Evolutionary conservation across 2,329 filamentous ascomycete species (phyloP).

Genomic region (Phaeosphaeria sp.): DNA sequence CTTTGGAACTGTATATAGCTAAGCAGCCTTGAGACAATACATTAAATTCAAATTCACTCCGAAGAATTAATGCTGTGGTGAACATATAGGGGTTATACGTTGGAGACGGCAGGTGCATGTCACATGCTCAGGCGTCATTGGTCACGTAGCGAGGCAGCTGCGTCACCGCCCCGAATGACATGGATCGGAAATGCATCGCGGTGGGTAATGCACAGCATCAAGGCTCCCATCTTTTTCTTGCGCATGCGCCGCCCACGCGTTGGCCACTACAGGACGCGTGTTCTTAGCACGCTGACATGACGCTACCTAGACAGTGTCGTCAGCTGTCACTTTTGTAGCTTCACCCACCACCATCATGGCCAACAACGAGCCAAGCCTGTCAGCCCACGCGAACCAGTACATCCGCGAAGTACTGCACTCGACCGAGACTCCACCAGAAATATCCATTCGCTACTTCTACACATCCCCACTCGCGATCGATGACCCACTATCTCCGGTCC

Average conservation of each 20-base stretch:
- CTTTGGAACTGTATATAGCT: background rate
- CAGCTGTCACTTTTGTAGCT: slow-evolving; percentile 9
- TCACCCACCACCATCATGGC: slow-evolving; percentile 20
- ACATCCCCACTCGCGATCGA: slow-evolving; percentile 82
- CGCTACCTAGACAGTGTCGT: background rate
- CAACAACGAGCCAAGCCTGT: slow-evolving; percentile 28
- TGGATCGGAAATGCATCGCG: slow-evolving; percentile 16
- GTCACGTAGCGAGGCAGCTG: slow-evolving; percentile 26
- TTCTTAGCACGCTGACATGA: slow-evolving; percentile 22
- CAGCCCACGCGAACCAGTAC: slow-evolving; percentile 50
- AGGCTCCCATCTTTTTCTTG: slow-evolving; percentile 25
- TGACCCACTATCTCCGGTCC: slow-evolving; percentile 78
- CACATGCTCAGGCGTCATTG: slow-evolving; percentile 29
- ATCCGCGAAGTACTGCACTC: slow-evolving; percentile 53
- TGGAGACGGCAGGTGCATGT: slow-evolving; percentile 49
- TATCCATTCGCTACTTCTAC: slow-evolving; percentile 73
- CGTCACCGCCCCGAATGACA: slow-evolving; percentile 36
- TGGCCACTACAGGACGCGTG: slow-evolving; percentile 13
- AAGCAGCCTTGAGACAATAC: background rate
- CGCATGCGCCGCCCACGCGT: slow-evolving; percentile 3
- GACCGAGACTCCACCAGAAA: slow-evolving; percentile 40
- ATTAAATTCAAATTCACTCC: too few species aligned
- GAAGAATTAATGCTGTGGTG: too few species aligned
- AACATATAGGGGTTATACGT: too few species aligned
- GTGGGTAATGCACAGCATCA: slow-evolving; percentile 13